phyloP scores from a whole-genome alignment of 1,139 yeast species.

The Geotrichum bryndzae region DNA sequence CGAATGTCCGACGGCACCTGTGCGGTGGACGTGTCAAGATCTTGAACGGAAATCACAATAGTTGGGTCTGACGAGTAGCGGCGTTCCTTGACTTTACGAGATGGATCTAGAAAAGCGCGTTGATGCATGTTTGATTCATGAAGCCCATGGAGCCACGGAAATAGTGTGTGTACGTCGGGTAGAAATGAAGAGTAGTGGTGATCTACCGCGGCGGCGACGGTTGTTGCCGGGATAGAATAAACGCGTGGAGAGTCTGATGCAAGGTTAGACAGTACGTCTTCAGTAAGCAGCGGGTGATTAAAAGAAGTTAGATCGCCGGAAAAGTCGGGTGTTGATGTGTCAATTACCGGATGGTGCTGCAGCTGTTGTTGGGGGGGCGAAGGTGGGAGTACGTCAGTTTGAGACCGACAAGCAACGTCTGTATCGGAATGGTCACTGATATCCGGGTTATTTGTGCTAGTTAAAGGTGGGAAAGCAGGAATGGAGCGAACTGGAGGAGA shows the following conservation, averaged over 20 bases:
- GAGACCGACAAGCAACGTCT: conserved; percentile 4
- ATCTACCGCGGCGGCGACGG: conserved; percentile 30
- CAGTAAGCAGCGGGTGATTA: conserved; percentile 12
- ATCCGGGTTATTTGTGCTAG: neutral
- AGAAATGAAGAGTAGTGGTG: conserved; percentile 41
- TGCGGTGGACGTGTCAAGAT: conserved; percentile 16
- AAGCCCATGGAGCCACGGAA: conserved; percentile 87
- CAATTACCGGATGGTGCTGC: neutral
- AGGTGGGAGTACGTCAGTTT: conserved; percentile 6
- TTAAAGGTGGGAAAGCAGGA: conserved; percentile 4
- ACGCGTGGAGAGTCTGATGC: conserved; percentile 20
- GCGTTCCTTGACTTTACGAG: conserved; percentile 11
- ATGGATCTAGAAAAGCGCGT: conserved; percentile 31
- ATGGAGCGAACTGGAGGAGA: conserved; percentile 15
- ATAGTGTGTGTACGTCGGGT: conserved; percentile 64
- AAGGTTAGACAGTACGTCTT: neutral
- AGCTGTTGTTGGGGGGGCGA: conserved; percentile 4
- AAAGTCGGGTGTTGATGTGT: neutral
- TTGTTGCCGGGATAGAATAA: conserved; percentile 27
- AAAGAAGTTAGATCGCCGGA: neutral
- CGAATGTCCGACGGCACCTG: conserved; percentile 25
- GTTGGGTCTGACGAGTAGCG: conserved; percentile 8
- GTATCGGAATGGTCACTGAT: neutral
- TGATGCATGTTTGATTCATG: conserved; percentile 34
- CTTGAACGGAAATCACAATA: conserved; percentile 1